These are phyloP conservation scores for Xylaria curta DNA, from an alignment of 495 filamentous ascomycete genomes.

Conservation along the genomic window DNA sequence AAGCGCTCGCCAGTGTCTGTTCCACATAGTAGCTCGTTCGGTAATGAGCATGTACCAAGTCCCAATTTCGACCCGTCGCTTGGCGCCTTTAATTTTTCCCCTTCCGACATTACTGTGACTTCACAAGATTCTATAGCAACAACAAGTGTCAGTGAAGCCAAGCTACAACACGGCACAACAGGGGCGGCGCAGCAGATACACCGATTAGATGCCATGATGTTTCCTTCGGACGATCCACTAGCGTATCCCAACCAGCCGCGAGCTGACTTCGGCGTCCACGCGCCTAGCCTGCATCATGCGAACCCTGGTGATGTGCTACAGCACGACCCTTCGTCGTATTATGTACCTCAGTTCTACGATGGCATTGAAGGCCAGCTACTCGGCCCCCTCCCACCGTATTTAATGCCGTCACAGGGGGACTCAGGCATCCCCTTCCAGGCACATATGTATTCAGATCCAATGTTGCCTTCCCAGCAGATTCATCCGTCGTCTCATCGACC, in stretches of 20 bases:
- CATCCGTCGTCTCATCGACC: conserved; percentile 31
- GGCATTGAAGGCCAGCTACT: conserved; percentile 56
- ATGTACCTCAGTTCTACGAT: conserved; percentile 51
- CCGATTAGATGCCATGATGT: conserved; percentile 89
- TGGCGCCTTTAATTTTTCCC: conserved; percentile 35
- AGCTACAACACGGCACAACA: conserved; percentile 41
- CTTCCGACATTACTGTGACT: conserved; percentile 34
- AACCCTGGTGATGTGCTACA: conserved; percentile 34
- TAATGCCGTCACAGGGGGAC: conserved; percentile 48
- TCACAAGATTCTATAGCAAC: conserved; percentile 41
- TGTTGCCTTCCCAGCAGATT: conserved; percentile 35
- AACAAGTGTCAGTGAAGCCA: conserved; percentile 38
- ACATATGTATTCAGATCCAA: conserved; percentile 49
- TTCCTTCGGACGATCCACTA: conserved; percentile 87
- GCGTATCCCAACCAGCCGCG: conserved; percentile 88
- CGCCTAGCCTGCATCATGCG: conserved; percentile 28
- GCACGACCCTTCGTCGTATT: conserved; percentile 46
- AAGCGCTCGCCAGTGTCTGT: conserved; percentile 32
- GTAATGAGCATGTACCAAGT: conserved; percentile 38
- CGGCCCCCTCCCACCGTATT: conserved; percentile 52
- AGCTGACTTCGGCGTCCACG: conserved; percentile 57
- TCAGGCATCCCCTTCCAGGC: conserved; percentile 45
- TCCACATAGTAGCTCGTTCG: conserved; percentile 44
- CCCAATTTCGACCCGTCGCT: conserved; percentile 33
- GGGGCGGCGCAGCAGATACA: conserved; percentile 59